Evolutionary conservation across 352 stramenopile genomes (phyloP).

Genomic region (Phytophthora citricola): DNA sequence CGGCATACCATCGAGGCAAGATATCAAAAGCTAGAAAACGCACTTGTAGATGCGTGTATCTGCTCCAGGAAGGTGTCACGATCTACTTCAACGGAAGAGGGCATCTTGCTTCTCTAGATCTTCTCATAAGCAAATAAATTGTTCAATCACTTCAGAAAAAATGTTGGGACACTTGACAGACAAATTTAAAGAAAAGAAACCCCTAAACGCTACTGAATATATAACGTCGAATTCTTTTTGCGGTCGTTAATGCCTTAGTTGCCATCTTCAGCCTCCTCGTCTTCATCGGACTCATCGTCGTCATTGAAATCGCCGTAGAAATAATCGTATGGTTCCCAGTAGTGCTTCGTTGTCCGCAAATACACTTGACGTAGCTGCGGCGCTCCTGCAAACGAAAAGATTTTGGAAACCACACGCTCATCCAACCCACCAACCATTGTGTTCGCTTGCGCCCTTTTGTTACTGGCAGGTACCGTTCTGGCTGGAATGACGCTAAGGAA

Average conservation of each 20-base stretch:
- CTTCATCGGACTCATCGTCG: background rate
- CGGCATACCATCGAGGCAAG: constrained; percentile 25
- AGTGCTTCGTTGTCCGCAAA: constrained; percentile 1
- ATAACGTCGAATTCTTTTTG: no score
- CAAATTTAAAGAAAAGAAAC: no score
- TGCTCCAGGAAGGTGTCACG: constrained; percentile 2
- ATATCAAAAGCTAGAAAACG: constrained; percentile 33
- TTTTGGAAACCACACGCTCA: constrained; percentile 6
- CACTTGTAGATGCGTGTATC: constrained; percentile 24
- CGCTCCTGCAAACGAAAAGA: constrained; percentile 16
- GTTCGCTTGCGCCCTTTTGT: background rate
- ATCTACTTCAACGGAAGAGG: background rate
- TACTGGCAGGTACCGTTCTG: background rate
- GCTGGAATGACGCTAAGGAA: constrained; percentile 16
- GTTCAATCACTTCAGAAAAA: no score
- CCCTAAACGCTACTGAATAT: no score
- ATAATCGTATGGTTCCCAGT: constrained; percentile 1
- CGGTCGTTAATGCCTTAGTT: background rate
- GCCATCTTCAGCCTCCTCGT: background rate
- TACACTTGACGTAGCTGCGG: constrained; percentile 21
- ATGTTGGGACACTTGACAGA: no score
- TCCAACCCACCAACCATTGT: constrained; percentile 3
- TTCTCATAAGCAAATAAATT: no score
- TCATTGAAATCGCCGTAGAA: constrained; percentile 5
- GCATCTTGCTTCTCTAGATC: no score